These are phyloP conservation scores for Globisporangium canariense DNA, from an alignment of 352 stramenopile species.

Conservation along the genomic window DNA sequence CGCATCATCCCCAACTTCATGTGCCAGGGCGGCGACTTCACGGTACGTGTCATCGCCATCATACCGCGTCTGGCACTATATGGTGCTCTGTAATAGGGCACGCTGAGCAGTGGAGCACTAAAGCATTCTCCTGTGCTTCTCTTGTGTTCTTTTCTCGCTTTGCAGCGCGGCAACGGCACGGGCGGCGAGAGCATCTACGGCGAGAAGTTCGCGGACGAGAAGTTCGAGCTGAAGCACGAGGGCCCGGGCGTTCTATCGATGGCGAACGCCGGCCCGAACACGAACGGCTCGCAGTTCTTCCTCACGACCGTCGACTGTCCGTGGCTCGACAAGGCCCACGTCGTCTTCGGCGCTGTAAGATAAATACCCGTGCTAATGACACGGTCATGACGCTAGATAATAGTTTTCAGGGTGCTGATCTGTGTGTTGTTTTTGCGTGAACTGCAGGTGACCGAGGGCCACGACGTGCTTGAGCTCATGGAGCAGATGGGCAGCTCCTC, in stretches of 20 bases:
- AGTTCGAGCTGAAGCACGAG: conserved; percentile 93
- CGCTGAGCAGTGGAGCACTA: background rate
- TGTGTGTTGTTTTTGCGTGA: background rate
- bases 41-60: conserved; percentile 28
- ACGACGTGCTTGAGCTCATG: conserved; percentile 96
- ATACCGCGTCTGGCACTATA: too few relatives aligned
- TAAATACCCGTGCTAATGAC: background rate
- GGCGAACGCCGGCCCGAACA: conserved; percentile 96
- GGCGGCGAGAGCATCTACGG: conserved; percentile 94
- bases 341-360: conserved; percentile 92
- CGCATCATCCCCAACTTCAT: conserved; percentile 93
- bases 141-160: conserved; percentile 25
- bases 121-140: background rate
- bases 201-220: conserved; percentile 94
- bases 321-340: conserved; percentile 87
- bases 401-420: background rate
- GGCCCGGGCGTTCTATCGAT: conserved; percentile 91
- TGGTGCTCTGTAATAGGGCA: too few relatives aligned
- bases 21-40: conserved; percentile 98
- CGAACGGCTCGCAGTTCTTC: conserved; percentile 98
- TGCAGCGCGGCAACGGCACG: conserved; percentile 76
- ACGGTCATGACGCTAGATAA: background rate
- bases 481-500: conserved; percentile 91
- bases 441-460: conserved; percentile 80
- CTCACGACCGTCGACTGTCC: conserved; percentile 91